phyloP scores from a whole-genome alignment of 2,329 filamentous ascomycete species.

The Colletotrichum godetiae region DNA sequence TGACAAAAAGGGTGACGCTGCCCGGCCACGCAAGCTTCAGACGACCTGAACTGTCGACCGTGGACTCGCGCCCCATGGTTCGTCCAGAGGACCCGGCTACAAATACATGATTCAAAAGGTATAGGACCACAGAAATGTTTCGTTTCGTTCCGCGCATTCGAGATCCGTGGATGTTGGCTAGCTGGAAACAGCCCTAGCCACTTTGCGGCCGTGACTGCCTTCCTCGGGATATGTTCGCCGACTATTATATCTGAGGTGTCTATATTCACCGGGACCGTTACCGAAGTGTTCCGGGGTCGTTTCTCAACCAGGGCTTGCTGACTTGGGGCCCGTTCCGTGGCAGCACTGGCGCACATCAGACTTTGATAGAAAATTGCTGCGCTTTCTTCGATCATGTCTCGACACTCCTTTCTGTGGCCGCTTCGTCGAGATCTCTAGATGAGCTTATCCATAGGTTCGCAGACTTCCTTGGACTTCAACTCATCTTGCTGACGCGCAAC shows the following conservation, averaged over 20 bases:
- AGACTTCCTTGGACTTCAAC: neutral
- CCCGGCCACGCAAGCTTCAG: neutral
- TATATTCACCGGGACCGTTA: neutral
- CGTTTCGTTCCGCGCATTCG: neutral
- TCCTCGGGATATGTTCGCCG: neutral
- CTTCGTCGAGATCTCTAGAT: neutral
- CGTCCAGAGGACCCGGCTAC: neutral
- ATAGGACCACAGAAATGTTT: neutral
- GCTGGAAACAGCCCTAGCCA: neutral
- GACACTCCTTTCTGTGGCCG: neutral
- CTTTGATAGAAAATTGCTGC: neutral
- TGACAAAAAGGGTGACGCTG: neutral
- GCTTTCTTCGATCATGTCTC: neutral
- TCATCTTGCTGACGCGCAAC: conserved; percentile 10
- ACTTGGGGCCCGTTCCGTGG: neutral
- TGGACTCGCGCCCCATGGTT: neutral
- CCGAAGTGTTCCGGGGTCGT: neutral
- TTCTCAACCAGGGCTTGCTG: neutral
- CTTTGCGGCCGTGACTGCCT: neutral
- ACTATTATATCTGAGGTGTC: neutral
- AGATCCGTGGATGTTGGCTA: neutral
- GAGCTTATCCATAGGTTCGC: too few species aligned
- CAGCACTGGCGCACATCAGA: neutral
- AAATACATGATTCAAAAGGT: neutral
- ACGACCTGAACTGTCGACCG: neutral